Conservation (phyloP, 768 basidiomycete genomes). For the Melanogaster broomeanus region DNA sequence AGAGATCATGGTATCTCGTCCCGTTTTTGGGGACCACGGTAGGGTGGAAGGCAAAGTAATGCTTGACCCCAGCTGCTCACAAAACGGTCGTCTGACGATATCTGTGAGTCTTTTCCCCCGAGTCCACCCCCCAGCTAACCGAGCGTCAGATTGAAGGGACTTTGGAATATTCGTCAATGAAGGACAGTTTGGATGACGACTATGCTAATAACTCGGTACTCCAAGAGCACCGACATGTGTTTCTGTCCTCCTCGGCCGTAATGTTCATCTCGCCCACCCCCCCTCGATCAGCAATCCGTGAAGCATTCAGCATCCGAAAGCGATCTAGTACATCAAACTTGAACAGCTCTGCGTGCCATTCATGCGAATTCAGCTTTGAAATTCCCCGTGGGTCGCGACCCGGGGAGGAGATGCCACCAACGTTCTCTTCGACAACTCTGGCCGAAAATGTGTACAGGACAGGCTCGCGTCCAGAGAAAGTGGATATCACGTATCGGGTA, state of each 20-base stretch:
- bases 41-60: constrained; percentile 59
- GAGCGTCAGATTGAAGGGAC: constrained; percentile 58
- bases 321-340: constrained; percentile 47
- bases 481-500: constrained; percentile 55
- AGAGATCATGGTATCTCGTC: constrained; percentile 27
- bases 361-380: constrained; percentile 54
- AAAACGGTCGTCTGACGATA: constrained; percentile 57
- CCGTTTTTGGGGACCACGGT: constrained; percentile 65
- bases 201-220: constrained; percentile 18
- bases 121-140: constrained; percentile 2
- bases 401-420: constrained; percentile 64
- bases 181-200: constrained; percentile 18
- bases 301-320: constrained; percentile 44
- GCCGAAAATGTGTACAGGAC: constrained; percentile 25
- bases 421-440: constrained; percentile 46
- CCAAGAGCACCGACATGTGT: constrained; percentile 43
- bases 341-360: constrained; percentile 28
- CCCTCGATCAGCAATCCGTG: constrained; percentile 23
- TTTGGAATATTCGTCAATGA: constrained; percentile 46
- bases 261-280: constrained; percentile 38
- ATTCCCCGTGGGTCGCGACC: constrained; percentile 49
- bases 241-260: constrained; percentile 48
- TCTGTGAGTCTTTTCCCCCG: constrained; percentile 39
- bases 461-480: constrained; percentile 32
- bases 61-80: constrained; percentile 52